phyloP scores from a whole-genome alignment of 163 green algal species.

The Trebouxiophyceae sp. region DNA sequence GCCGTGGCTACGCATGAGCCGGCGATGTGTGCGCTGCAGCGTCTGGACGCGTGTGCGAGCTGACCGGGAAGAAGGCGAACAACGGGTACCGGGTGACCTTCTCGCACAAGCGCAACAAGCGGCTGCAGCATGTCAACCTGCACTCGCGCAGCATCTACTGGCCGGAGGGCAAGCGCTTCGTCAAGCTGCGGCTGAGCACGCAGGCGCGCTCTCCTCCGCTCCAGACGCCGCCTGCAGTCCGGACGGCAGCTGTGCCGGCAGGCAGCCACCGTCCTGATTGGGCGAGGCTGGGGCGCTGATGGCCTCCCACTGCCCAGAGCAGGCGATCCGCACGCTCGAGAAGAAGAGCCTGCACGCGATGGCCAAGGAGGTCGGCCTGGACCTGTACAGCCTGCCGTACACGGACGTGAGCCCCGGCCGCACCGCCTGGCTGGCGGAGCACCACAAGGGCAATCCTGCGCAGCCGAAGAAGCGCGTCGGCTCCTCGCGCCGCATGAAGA shows the following conservation, averaged over 20 bases:
- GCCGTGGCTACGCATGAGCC: too few species aligned
- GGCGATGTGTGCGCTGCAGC: too few species aligned
- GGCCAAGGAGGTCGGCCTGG: conserved; percentile 85
- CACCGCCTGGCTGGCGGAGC: conserved; percentile 66
- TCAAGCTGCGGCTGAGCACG: conserved; percentile 53
- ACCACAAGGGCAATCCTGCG: conserved; percentile 17
- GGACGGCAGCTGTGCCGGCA: too few species aligned
- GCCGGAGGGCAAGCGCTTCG: conserved; percentile 67
- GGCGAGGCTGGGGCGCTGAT: too few species aligned
- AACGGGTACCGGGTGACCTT: conserved; percentile 91
- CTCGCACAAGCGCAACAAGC: conserved; percentile 96
- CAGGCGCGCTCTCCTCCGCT: too few species aligned
- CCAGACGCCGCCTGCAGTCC: too few species aligned
- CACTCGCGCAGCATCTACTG: conserved; percentile 86
- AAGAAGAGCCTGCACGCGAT: conserved; percentile 83
- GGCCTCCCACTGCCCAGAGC: too few species aligned
- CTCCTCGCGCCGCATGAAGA: conserved; percentile 78
- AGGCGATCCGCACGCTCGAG: conserved; percentile 77
- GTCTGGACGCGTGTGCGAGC: conserved; percentile 45
- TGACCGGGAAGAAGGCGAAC: conserved; percentile 81
- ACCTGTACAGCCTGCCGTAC: conserved; percentile 92
- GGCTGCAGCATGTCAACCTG: conserved; percentile 94
- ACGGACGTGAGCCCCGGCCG: conserved; percentile 65
- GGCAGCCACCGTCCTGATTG: too few species aligned
- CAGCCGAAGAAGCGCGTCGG: conserved; percentile 3